Percentiles rank a stretch among this genome's conserved stretches.
These are phyloP conservation scores for Aeschynomene evenia DNA, from an alignment of 306 rosid species.

Conservation along the genomic window DNA sequence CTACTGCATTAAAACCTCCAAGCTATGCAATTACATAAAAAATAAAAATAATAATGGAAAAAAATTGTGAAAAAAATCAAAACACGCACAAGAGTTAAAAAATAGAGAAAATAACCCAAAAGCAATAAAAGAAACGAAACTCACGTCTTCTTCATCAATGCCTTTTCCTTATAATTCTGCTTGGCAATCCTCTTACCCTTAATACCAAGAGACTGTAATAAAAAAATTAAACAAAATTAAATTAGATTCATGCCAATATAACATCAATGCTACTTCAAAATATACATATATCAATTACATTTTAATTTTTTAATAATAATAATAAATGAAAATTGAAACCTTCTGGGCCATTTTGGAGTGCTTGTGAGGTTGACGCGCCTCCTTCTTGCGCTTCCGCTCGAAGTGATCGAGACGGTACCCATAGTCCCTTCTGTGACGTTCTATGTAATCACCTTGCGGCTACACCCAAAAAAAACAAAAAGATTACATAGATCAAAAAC, in stretches of 20 bases:
- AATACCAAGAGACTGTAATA: constrained; percentile 67
- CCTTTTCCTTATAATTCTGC: constrained; percentile 86
- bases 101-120: neutral
- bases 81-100: neutral
- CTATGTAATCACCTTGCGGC: constrained; percentile 99
- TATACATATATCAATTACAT: neutral
- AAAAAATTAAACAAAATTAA: neutral
- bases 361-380: constrained; percentile 81
- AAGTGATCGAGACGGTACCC: constrained; percentile 81
- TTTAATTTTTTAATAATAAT: neutral
- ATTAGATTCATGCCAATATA: neutral
- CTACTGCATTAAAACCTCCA: neutral
- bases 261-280: neutral
- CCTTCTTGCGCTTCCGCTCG: constrained; percentile 93
- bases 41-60: neutral
- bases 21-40: neutral
- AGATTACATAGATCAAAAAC: too few relatives aligned
- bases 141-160: constrained; percentile 88
- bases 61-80: neutral
- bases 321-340: constrained; percentile 30
- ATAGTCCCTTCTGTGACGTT: constrained; percentile 80
- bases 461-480: neutral
- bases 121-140: neutral
- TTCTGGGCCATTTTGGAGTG: constrained; percentile 80
- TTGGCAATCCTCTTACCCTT: constrained; percentile 83